phyloP scores from a whole-genome alignment of 768 basidiomycete species.

The Tulasnella sp. region DNA sequence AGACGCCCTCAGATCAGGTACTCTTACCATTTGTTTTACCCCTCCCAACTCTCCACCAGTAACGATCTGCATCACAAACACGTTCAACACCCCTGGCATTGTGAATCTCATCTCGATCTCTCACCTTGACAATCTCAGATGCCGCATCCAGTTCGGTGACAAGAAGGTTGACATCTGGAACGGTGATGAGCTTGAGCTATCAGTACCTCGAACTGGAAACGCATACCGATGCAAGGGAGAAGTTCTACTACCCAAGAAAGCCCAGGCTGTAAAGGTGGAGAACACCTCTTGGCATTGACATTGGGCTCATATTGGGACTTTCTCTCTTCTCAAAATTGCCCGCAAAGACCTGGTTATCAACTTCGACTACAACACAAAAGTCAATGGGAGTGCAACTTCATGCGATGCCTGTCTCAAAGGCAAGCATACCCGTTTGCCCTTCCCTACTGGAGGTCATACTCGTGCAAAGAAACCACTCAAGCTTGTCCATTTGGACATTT shows the following conservation, averaged over 20 bases:
- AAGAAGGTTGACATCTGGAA: background rate
- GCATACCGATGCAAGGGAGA: background rate
- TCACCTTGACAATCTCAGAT: background rate
- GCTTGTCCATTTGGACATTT: background rate
- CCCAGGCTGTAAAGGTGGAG: background rate
- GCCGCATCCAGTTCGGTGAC: background rate
- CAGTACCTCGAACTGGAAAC: background rate
- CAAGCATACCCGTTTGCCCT: background rate
- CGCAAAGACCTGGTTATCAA: background rate
- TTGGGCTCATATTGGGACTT: background rate
- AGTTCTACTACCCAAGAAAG: background rate
- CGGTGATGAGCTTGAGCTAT: background rate
- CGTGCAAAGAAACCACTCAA: background rate
- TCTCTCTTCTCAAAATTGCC: background rate
- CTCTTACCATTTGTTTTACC: background rate
- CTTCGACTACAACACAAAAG: background rate
- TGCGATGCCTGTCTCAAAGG: background rate
- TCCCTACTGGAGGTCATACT: background rate
- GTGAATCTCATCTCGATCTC: background rate
- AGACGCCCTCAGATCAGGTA: background rate
- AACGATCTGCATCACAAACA: background rate
- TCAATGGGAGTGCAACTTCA: background rate
- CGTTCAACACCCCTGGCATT: background rate
- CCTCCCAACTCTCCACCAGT: background rate
- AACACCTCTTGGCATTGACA: background rate